Conservation (phyloP, 495 filamentous ascomycete species). For the Beverwykella pulmonaria region DNA sequence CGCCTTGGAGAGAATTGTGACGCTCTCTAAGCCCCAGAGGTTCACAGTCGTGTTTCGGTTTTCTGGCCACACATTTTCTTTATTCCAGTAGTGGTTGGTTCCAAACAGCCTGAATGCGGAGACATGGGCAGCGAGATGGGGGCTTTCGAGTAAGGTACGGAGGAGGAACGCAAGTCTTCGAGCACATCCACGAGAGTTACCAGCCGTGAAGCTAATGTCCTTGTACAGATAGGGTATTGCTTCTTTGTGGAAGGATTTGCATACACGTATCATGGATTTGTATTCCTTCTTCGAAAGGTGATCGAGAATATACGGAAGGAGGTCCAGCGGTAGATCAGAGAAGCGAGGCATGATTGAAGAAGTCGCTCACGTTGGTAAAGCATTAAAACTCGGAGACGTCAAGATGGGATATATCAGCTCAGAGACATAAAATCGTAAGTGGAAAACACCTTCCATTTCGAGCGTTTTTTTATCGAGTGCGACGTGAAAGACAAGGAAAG, state of each 20-base stretch:
- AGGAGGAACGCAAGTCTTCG: conserved; percentile 15
- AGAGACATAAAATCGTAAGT: not conserved
- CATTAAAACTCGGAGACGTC: not conserved
- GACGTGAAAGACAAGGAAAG: conserved; percentile 6
- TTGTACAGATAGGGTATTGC: conserved; percentile 6
- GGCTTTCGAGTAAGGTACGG: conserved; percentile 16
- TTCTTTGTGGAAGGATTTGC: conserved; percentile 13
- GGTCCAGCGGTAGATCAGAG: conserved; percentile 4
- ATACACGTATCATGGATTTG: conserved; percentile 12
- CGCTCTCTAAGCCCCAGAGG: conserved; percentile 19
- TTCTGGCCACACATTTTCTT: conserved; percentile 17
- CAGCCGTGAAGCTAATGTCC: conserved; percentile 11
- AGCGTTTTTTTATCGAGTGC: conserved; percentile 8
- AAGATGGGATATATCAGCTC: conserved; percentile 3
- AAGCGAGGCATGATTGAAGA: conserved; percentile 14
- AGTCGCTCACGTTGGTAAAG: not conserved
- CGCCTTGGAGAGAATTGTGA: conserved; percentile 8
- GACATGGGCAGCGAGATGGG: conserved; percentile 8
- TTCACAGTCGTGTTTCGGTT: not conserved
- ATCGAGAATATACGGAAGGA: conserved; percentile 8
- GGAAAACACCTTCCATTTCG: conserved; percentile 3
- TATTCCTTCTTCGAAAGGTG: conserved; percentile 8
- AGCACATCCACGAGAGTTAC: conserved; percentile 18
- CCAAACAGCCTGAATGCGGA: conserved; percentile 11
- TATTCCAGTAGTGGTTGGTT: conserved; percentile 4